Evolutionary conservation across 1,139 yeast genomes (phyloP).

Genomic region (Kazachstania sp.): DNA sequence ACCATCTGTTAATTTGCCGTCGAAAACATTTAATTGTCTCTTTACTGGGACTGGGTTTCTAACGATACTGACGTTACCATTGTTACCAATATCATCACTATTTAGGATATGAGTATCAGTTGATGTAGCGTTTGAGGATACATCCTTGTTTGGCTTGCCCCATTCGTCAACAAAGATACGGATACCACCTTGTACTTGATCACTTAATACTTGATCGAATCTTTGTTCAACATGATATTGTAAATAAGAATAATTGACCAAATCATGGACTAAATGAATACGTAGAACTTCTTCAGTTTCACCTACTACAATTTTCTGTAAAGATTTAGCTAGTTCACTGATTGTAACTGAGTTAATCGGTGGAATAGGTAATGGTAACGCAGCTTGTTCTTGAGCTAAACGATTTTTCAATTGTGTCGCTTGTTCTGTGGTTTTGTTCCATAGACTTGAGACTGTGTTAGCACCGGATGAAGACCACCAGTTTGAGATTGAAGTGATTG

Average conservation of each 20-base stretch:
- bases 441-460: conserved; percentile 57
- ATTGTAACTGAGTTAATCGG: conserved; percentile 34
- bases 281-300: conserved; percentile 65
- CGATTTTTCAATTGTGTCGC: conserved; percentile 27
- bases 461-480: conserved; percentile 85
- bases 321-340: conserved; percentile 26
- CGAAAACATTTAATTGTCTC: conserved; percentile 58
- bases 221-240: conserved; percentile 57
- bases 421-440: conserved; percentile 43
- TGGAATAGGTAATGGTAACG: conserved; percentile 30
- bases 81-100: conserved; percentile 2
- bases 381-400: conserved; percentile 18
- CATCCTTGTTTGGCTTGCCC: conserved; percentile 23
- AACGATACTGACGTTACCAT: neutral
- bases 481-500: conserved; percentile 58
- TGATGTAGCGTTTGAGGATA: conserved; percentile 9
- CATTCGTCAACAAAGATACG: conserved; percentile 45
- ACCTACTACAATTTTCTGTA: conserved; percentile 45
- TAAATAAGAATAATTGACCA: conserved; percentile 61
- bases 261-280: conserved; percentile 76
- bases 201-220: conserved; percentile 70
- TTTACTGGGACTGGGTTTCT: conserved; percentile 1
- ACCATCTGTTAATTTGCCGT: conserved; percentile 77
- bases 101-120: neutral
- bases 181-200: conserved; percentile 86